Base-by-base conservation (phyloP, 495 filamentous ascomycete species). In the Oleoguttula mirabilis region DNA sequence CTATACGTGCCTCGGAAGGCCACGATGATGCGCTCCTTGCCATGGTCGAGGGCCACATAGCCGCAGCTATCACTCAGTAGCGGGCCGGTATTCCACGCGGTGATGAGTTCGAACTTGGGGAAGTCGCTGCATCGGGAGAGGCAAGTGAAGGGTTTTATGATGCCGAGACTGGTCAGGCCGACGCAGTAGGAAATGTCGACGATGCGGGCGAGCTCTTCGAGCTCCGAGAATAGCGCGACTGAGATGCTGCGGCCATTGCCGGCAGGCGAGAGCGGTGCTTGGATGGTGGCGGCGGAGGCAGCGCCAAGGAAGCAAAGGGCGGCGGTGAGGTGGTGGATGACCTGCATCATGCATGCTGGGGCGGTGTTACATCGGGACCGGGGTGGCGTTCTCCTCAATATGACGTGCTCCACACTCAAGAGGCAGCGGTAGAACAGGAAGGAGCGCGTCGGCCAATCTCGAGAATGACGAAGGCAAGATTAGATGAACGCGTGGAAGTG, bases 181-280 rank as follows among this genome's bases (percentile, higher is more conserved):
- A 96, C 81, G 60, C 90, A 98, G 68, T 98, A 98, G 21, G 86
- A 68, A 36, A 98, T 90, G 49, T 98, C 92, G 21, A 95, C 88
- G 2, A 98, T 69, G 32, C 86, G 77, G 11, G 88, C 73, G 39
- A 88, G 63, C 56, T 92, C 84, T 53, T 94, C 84, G 17, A 98
- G 72, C 11, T 85, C 82, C 41, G 69, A 61, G 65, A 90, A 96
- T 47, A 94, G 71, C 23, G 65, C 56, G 35, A 57, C 47, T 3
- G 83, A 79, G 40, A 93, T 65, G 39, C 65, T 67, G 46, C 47
- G 57, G 45, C 54, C 41, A n/a, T 30, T 32, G 32, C 21, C 33
- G 35, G 52, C 22, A 33, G 38, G 33, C n/a, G 40, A 40, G 16
- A 57, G 50, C 2, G 54, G 52, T 12, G 31, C 20, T 47, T 59